phyloP scores from a whole-genome alignment of 148 eudicot genomes.

The Gaultheria prostrata region DNA sequence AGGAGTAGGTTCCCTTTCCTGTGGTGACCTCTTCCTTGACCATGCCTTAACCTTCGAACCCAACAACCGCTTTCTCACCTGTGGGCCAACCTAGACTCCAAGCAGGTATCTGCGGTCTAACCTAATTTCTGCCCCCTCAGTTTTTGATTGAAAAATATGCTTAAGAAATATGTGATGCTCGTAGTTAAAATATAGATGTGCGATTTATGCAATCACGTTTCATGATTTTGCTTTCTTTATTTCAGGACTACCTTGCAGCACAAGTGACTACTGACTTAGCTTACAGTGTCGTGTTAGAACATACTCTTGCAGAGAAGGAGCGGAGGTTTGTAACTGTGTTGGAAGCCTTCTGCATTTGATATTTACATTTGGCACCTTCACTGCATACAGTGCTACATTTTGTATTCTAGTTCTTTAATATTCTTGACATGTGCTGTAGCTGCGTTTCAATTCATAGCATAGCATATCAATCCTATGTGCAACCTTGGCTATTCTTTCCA shows the following conservation, averaged over 20 bases:
- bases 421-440: not conserved
- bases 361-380: not conserved
- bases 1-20: not conserved
- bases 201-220: constrained; percentile 11
- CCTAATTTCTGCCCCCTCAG: not conserved
- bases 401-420: not conserved
- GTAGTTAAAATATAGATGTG: not conserved
- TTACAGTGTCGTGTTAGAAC: constrained; percentile 79
- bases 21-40: not conserved
- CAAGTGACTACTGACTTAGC: constrained; percentile 81
- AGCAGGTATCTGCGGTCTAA: not conserved
- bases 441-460: not conserved
- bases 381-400: not conserved
- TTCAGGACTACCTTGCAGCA: constrained; percentile 89
- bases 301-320: constrained; percentile 97
- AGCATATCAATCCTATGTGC: not conserved
- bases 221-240: constrained; percentile 25
- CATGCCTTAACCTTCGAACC: not conserved
- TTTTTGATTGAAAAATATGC: constrained; percentile 2
- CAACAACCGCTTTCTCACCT: not conserved
- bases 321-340: constrained; percentile 55
- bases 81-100: not conserved
- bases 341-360: not conserved
- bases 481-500: not conserved
- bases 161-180: constrained; percentile 4